Evolutionary conservation across 2,329 filamentous ascomycete species (phyloP).

Genomic region (Monosporascus sp.): DNA sequence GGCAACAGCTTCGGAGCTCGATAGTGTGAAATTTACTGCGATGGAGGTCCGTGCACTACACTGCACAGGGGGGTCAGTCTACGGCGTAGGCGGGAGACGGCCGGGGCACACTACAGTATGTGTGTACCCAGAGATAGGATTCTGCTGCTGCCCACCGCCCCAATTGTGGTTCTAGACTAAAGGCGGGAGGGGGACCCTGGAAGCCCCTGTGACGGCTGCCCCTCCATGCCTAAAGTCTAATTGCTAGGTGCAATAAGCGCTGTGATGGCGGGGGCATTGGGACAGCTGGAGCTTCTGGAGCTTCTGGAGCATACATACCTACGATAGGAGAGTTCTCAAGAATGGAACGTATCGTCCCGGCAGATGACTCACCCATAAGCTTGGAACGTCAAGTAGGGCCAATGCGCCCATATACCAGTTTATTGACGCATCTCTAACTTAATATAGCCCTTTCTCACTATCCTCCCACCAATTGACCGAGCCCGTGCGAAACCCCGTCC

Average conservation of each 20-base stretch:
- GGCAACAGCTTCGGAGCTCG: conserved; percentile 6
- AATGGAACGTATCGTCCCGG: no score
- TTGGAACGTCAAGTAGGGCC: neutral
- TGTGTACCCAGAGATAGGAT: conserved; percentile 5
- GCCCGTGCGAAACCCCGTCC: no score
- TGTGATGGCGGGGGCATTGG: neutral
- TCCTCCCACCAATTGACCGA: neutral
- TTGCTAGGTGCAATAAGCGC: neutral
- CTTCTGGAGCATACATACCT: neutral
- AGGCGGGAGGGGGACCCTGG: no score
- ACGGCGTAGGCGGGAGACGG: no score
- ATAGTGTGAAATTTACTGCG: neutral
- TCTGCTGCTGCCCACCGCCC: conserved; percentile 16
- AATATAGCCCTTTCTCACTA: neutral
- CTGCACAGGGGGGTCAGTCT: no score
- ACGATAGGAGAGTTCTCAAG: neutral
- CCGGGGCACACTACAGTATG: no score
- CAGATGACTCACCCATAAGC: neutral
- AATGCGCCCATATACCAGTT: neutral
- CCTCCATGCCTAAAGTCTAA: conserved; percentile 5
- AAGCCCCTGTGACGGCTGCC: neutral
- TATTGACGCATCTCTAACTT: neutral
- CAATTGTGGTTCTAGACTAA: neutral
- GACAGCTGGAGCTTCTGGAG: neutral
- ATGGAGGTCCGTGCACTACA: no score